A percentile compares a stretch with the other conserved stretches of the same genome.
Evolutionary conservation across 2,329 filamentous ascomycete species (phyloP).

Genomic region (Pestalotiopsis sp.): DNA sequence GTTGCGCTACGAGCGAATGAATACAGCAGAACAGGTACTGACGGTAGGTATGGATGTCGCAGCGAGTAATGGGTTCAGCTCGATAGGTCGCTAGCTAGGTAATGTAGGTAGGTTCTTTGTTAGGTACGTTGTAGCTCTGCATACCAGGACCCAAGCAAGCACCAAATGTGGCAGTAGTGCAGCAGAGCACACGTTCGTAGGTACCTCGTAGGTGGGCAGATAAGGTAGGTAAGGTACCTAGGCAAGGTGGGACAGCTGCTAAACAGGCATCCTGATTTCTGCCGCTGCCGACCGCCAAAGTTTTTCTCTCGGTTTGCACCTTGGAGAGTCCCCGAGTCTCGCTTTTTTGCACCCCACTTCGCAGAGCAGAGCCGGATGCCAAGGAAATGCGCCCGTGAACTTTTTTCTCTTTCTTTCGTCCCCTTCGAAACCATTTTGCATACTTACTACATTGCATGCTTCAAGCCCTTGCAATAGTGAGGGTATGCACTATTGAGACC

Average conservation of each 20-base stretch:
- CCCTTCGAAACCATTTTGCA: not conserved
- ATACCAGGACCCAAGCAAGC: not conserved
- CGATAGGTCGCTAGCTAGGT: not conserved
- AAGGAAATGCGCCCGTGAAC: not conserved
- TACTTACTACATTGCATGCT: not conserved
- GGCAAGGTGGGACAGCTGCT: not conserved
- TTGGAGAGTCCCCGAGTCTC: not conserved
- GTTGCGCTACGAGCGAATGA: not conserved
- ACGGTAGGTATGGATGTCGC: not conserved
- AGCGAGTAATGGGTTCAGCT: too few species aligned
- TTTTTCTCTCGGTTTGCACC: slow-evolving; percentile 2
- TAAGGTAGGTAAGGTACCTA: not conserved
- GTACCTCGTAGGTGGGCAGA: too few species aligned
- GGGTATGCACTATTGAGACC: slow-evolving; percentile 14
- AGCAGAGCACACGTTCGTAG: too few species aligned
- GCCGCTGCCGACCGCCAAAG: slow-evolving; percentile 14
- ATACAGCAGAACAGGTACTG: not conserved
- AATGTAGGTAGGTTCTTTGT: too few species aligned
- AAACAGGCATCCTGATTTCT: slow-evolving; percentile 4
- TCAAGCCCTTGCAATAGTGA: not conserved
- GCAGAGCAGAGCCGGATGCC: not conserved
- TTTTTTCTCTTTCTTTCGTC: not conserved
- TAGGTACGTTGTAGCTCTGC: not conserved
- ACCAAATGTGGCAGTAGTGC: too few species aligned
- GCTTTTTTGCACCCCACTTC: slow-evolving; percentile 12